Evolutionary conservation across 306 rosid genomes (phyloP).

Genomic region (Ceratonia siliqua): DNA sequence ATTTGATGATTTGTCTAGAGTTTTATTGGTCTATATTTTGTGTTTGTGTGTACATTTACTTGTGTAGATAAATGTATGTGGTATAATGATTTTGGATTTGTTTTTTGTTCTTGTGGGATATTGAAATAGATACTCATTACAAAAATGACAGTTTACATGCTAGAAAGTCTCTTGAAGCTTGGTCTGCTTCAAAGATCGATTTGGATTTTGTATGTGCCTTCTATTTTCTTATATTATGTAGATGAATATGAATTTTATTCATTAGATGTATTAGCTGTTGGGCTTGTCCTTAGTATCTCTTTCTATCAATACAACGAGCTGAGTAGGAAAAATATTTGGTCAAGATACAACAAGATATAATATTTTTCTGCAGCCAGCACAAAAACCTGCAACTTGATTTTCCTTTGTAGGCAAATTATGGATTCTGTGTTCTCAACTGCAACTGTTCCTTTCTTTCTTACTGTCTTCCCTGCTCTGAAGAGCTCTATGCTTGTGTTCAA

Average conservation of each 20-base stretch:
- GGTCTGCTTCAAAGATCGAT: constrained; percentile 89
- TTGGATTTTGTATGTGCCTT: constrained; percentile 77
- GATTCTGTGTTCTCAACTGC: constrained; percentile 8
- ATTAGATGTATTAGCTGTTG: constrained; percentile 7
- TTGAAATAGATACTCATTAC: constrained; percentile 70
- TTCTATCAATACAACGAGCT: neutral
- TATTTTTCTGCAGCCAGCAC: constrained; percentile 19
- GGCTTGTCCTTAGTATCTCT: neutral
- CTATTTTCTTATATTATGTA: constrained; percentile 2
- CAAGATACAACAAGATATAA: neutral
- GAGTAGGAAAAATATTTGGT: neutral
- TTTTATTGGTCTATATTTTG: neutral
- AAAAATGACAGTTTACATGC: constrained; percentile 58
- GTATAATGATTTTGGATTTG: constrained; percentile 24
- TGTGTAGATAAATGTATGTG: neutral
- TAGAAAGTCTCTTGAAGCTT: constrained; percentile 89
- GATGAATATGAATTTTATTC: constrained; percentile 17
- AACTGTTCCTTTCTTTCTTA: constrained; percentile 12
- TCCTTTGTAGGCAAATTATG: constrained; percentile 14
- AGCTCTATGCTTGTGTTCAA: constrained; percentile 24
- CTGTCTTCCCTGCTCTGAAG: no score
- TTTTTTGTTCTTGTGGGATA: constrained; percentile 59
- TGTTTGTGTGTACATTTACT: neutral
- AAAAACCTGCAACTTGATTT: constrained; percentile 5
- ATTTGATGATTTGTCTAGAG: neutral